Conservation (phyloP, 2,329 filamentous ascomycete species). For the Endoconidiophora polonica region DNA sequence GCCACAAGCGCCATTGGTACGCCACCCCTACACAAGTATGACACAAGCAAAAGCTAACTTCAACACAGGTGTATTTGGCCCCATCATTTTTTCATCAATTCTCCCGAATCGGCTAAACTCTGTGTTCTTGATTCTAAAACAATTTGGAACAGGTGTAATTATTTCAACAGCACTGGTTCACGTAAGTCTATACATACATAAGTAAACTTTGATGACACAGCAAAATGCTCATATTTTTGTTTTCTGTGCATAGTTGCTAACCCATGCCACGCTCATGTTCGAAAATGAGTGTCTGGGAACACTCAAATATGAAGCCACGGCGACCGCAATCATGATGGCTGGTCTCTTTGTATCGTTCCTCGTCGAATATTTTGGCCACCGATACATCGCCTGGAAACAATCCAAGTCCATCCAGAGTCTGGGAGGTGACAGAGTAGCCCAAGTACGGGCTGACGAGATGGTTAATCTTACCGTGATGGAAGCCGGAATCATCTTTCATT, state of each 20-base stretch:
- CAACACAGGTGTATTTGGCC: conserved; percentile 39
- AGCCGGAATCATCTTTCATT: conserved; percentile 60
- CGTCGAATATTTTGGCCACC: conserved; percentile 49
- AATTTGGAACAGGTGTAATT: conserved; percentile 58
- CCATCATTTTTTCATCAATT: conserved; percentile 45
- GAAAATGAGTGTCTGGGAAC: conserved; percentile 49
- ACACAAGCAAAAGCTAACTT: conserved; percentile 6
- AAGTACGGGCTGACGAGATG: conserved; percentile 26
- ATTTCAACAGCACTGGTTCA: conserved; percentile 56
- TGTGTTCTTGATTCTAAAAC: conserved; percentile 49
- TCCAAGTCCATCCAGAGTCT: conserved; percentile 18
- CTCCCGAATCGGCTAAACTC: conserved; percentile 32
- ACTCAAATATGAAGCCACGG: conserved; percentile 50
- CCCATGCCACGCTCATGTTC: conserved; percentile 59
- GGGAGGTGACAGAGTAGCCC: conserved; percentile 16
- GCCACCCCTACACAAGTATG: conserved; percentile 3
- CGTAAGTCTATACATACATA: conserved; percentile 22
- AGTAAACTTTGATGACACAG: not conserved
- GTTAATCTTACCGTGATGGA: conserved; percentile 54
- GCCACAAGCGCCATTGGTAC: conserved; percentile 47
- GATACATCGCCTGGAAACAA: conserved; percentile 28
- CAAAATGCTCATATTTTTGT: conserved; percentile 1
- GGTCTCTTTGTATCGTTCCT: conserved; percentile 58
- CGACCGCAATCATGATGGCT: conserved; percentile 56
- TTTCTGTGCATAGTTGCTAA: conserved; percentile 39